Conservation (phyloP, 2,329 filamentous ascomycete species). For the Penicillium glabrum region DNA sequence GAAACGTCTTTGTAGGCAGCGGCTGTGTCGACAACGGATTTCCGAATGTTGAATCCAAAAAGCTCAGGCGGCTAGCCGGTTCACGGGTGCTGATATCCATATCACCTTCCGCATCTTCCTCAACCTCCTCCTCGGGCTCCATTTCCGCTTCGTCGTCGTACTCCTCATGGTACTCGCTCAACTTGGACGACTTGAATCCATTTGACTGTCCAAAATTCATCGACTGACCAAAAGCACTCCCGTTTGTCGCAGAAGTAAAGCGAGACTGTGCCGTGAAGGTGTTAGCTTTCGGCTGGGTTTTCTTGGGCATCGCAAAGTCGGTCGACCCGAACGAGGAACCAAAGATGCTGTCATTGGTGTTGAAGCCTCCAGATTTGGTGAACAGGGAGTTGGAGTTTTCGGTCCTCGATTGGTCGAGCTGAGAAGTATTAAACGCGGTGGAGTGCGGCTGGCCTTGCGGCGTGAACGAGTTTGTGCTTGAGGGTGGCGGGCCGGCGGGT, state of each 20-base stretch:
- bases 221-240: slow-evolving; percentile 26
- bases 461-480: slow-evolving; percentile 55
- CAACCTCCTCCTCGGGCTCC: slow-evolving; percentile 32
- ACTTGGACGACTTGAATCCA: slow-evolving; percentile 26
- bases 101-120: slow-evolving; percentile 39
- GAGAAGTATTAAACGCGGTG: slow-evolving; percentile 53
- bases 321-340: slow-evolving; percentile 38
- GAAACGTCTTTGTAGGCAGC: not conserved
- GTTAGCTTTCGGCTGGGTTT: slow-evolving; percentile 23
- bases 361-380: slow-evolving; percentile 36
- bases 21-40: slow-evolving; percentile 24
- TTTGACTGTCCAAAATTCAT: slow-evolving; percentile 26
- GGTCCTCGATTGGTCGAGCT: slow-evolving; percentile 37
- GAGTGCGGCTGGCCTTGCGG: slow-evolving; percentile 56
- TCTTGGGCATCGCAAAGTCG: slow-evolving; percentile 31
- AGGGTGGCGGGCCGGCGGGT: slow-evolving; percentile 57
- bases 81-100: slow-evolving; percentile 26
- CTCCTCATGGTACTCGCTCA: slow-evolving; percentile 27
- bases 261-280: slow-evolving; percentile 28
- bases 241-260: slow-evolving; percentile 29
- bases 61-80: slow-evolving; percentile 24
- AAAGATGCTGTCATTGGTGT: slow-evolving; percentile 38
- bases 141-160: slow-evolving; percentile 36
- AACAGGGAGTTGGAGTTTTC: slow-evolving; percentile 38
- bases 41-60: slow-evolving; percentile 33